phyloP scores from a whole-genome alignment of 164 flowering plant genomes.

The Platanus orientalis region DNA sequence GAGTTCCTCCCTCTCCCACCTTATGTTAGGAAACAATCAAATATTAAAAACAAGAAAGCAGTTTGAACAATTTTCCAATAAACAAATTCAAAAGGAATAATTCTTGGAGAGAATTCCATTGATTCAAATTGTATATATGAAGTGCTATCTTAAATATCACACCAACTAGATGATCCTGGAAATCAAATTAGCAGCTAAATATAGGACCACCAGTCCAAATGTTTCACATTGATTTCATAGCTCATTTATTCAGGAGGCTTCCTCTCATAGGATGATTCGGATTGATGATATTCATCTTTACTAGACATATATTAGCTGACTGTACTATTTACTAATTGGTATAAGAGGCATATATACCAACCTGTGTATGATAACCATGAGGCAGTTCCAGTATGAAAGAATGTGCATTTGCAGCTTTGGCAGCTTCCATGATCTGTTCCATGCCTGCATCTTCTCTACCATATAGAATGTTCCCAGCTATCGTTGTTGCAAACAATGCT shows the following conservation, averaged over 20 bases:
- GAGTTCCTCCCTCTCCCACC: slow-evolving; percentile 75
- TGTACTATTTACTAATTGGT: neutral
- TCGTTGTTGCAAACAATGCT: slow-evolving; percentile 62
- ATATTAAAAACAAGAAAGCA: slow-evolving; percentile 1
- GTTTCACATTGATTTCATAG: no score
- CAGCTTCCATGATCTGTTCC: slow-evolving; percentile 55
- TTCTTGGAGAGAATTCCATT: no score
- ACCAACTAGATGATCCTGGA: no score
- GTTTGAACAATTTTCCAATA: neutral
- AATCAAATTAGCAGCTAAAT: no score
- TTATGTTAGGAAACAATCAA: slow-evolving; percentile 17
- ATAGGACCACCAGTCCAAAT: no score
- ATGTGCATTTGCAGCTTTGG: slow-evolving; percentile 76
- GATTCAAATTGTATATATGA: no score
- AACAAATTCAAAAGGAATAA: no score
- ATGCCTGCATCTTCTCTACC: slow-evolving; percentile 61
- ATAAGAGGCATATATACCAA: slow-evolving; percentile 12
- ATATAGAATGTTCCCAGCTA: slow-evolving; percentile 56
- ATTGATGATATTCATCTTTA: neutral
- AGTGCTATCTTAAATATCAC: no score
- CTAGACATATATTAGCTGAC: neutral
- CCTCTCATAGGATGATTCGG: no score
- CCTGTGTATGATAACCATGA: slow-evolving; percentile 69
- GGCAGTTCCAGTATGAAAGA: slow-evolving; percentile 59
- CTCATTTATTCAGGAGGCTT: no score